Percentiles rank a stretch among this genome's conserved stretches.
phyloP scores from a whole-genome alignment of 495 filamentous ascomycete species.

The Talaromyces wortmannii region DNA sequence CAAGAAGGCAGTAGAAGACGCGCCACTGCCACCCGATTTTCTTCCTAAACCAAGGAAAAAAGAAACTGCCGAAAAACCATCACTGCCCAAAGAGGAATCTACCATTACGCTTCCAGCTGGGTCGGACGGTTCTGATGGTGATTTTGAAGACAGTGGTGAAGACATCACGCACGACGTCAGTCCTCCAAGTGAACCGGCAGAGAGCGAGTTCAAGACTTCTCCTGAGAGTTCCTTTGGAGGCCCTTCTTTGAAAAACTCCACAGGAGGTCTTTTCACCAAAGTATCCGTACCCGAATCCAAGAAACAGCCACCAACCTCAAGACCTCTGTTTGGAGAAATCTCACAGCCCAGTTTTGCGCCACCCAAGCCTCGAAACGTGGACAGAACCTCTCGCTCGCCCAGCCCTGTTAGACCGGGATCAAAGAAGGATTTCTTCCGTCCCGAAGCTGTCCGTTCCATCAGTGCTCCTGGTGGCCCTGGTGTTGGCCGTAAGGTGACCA shows the following conservation, averaged over 20 bases:
- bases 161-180: slow-evolving; percentile 59
- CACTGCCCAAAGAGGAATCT: slow-evolving; percentile 10
- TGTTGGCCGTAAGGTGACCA: slow-evolving; percentile 31
- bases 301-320: slow-evolving; percentile 14
- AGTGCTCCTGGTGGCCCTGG: slow-evolving; percentile 45
- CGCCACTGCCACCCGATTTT: slow-evolving; percentile 35
- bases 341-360: slow-evolving; percentile 48
- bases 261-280: slow-evolving; percentile 35
- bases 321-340: slow-evolving; percentile 62
- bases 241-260: slow-evolving; percentile 23
- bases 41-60: slow-evolving; percentile 8
- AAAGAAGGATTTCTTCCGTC: slow-evolving; percentile 36
- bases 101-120: slow-evolving; percentile 19
- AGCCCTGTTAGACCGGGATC: slow-evolving; percentile 60
- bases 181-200: slow-evolving; percentile 32
- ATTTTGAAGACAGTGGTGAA: slow-evolving; percentile 12
- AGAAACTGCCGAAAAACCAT: slow-evolving; percentile 12
- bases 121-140: slow-evolving; percentile 25
- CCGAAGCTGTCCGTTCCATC: slow-evolving; percentile 47
- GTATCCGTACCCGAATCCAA: slow-evolving; percentile 13
- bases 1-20: slow-evolving; percentile 15
- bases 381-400: slow-evolving; percentile 65
- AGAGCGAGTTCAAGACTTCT: slow-evolving; percentile 43
- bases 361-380: slow-evolving; percentile 36
- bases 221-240: slow-evolving; percentile 63